A percentile compares a stretch with the other conserved stretches of the same genome.
These are phyloP conservation scores for Orbilia ellipsospora DNA, from an alignment of 2,329 filamentous ascomycete genomes.

Conservation along the genomic window DNA sequence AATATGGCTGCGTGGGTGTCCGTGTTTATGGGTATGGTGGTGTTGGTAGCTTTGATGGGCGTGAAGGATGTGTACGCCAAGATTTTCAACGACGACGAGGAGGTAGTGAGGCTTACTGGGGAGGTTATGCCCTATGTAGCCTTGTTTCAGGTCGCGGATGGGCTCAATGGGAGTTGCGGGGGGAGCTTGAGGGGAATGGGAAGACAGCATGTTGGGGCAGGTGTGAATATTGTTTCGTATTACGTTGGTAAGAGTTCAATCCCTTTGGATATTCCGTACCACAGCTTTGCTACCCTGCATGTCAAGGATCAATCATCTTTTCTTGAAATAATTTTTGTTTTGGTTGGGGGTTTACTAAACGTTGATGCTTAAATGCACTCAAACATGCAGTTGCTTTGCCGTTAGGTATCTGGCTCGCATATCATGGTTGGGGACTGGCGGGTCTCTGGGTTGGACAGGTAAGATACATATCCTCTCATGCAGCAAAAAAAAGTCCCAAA, in stretches of 20 bases:
- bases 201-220: slow-evolving; percentile 82
- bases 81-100: slow-evolving; percentile 81
- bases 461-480: slow-evolving; percentile 4
- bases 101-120: slow-evolving; percentile 77
- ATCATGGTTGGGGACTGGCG: slow-evolving; percentile 82
- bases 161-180: slow-evolving; percentile 84
- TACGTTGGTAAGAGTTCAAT: slow-evolving; percentile 70
- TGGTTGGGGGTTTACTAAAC: neutral
- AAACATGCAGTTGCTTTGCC: slow-evolving; percentile 70
- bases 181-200: slow-evolving; percentile 86
- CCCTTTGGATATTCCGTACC: neutral
- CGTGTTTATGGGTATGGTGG: slow-evolving; percentile 73
- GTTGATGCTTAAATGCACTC: neutral
- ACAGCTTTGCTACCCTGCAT: neutral
- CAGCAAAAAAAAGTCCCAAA: slow-evolving; percentile 2
- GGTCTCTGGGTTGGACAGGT: slow-evolving; percentile 83
- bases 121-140: slow-evolving; percentile 86
- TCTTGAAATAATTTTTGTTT: neutral
- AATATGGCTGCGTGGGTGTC: slow-evolving; percentile 80
- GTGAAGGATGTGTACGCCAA: slow-evolving; percentile 78
- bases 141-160: slow-evolving; percentile 89
- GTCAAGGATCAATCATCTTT: too few species aligned
- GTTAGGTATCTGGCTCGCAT: slow-evolving; percentile 83
- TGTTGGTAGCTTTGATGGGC: slow-evolving; percentile 76
- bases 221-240: slow-evolving; percentile 84